Evolutionary conservation across 2,329 filamentous ascomycete species (phyloP), one percentile per base, ranked within the genome.

Genomic region (Ophiosphaerella narmari): DNA sequence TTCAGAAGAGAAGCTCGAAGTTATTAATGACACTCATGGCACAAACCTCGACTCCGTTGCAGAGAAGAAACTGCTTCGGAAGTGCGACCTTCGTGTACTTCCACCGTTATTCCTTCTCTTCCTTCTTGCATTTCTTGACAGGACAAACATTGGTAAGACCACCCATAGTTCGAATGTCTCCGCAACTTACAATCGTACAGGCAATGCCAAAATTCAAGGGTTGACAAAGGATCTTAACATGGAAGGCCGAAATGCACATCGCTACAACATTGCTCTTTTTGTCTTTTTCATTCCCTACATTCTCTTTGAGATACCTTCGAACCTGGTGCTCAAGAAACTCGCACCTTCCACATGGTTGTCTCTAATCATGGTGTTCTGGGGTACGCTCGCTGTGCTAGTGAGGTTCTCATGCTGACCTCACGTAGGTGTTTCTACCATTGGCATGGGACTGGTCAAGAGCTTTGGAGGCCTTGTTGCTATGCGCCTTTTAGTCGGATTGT

Each of bases 1-100:
- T 6, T 38, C 54, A 14, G 57, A 53, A 5, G 62, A 62, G 46
- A 67, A 67, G 45, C 39, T 57, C 5, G 65, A 67, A 42, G 44
- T 55, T 24, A 56, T 66, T 55, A 66, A 66, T 23, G 62, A 67
- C 40, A 63, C 60, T 7, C 46, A 56, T 14, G 63, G 60, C 7
- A 59, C 49, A 1, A 55, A 62, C 24, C 62, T 69, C 39, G 72
- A 76, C 48, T 63, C 66, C 5, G 47, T 60, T 2, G 72, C 73
- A 8, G 78, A 81, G 52, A 78, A 75, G 60, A 76, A 73, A 48
- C 62, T 81, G 12, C 56, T 81, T 7, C 65, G 75, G 39, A 82
- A 82, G 65, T 72, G 74, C 42, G 80, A 82, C 54, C 50, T 79
- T 12, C 71, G 75, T 39, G 70, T 82, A 23, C 63, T 82, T 6